Evolutionary conservation across 108 stramenopile genomes (phyloP).

Genomic region (Cyclotella cryptica): DNA sequence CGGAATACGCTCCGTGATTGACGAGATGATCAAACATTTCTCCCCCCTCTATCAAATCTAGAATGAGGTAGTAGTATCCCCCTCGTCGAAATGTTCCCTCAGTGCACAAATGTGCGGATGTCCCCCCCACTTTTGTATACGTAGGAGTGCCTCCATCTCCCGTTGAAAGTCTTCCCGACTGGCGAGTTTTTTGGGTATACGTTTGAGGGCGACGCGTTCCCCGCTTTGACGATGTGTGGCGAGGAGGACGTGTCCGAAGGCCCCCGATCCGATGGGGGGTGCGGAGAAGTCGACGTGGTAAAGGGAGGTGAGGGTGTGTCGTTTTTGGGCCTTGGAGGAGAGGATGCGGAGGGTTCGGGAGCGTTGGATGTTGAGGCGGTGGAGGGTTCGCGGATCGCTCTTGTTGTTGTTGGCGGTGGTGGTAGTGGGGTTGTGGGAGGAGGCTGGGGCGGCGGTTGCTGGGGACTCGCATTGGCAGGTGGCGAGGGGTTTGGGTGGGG

Average conservation of each 20-base stretch:
- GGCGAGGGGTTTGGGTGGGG: too few species aligned
- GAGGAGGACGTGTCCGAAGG: slow-evolving; percentile 78
- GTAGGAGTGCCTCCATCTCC: slow-evolving; percentile 84
- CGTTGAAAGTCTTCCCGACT: slow-evolving; percentile 69
- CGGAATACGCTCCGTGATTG: slow-evolving; percentile 82
- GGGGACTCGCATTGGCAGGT: slow-evolving; percentile 1
- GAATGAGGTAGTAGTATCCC: slow-evolving; percentile 72
- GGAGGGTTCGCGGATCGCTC: slow-evolving; percentile 12
- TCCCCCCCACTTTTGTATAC: slow-evolving; percentile 79
- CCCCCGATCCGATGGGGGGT: slow-evolving; percentile 55
- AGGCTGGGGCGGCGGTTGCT: neutral
- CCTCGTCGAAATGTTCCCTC: slow-evolving; percentile 77
- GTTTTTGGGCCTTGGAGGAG: slow-evolving; percentile 39
- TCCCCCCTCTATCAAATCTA: slow-evolving; percentile 84
- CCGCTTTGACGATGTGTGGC: slow-evolving; percentile 62
- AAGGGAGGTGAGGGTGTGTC: slow-evolving; percentile 36
- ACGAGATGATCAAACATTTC: slow-evolving; percentile 92
- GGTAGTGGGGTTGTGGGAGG: too few species aligned
- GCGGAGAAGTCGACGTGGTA: slow-evolving; percentile 51
- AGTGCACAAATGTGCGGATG: slow-evolving; percentile 86
- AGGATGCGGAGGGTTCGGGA: slow-evolving; percentile 55
- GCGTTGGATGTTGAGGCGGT: slow-evolving; percentile 44
- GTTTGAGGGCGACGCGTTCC: slow-evolving; percentile 78
- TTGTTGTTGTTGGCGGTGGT: too few species aligned
- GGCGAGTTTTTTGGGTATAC: slow-evolving; percentile 81